Base-by-base conservation (phyloP, 306 rosid species). In the Acmispon strigosus region DNA sequence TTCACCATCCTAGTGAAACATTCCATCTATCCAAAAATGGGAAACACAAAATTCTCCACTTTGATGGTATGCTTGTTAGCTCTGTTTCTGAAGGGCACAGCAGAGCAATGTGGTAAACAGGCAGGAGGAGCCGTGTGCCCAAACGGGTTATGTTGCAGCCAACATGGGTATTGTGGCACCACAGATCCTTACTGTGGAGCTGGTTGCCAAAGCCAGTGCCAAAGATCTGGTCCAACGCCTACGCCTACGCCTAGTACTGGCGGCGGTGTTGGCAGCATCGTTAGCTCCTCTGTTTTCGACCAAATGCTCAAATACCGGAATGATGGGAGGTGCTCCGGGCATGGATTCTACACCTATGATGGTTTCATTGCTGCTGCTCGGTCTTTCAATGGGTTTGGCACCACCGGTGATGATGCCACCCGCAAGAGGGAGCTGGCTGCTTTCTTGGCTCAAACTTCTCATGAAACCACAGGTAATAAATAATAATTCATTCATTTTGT, bases 361-460 rank as follows among this genome's bases (percentile, higher is more conserved):
- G 88, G 76, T 45, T 89, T 89, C 71, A 63, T 89, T 14, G 24
- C 78, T 1, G 96, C 91, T 1, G 84, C 88, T 17, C 65, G 59
- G n/a, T 70, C 83, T 10, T 84, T 84, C 44, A 37, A 36, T 8
- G 80, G 27, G 24, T 89, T 89, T 39, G 92, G 82, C 6, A 81
- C 87, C 0, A 83, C 88, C 10, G 92, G 96, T 3, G 83, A 89
- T 48, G 78, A 69, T 7, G 48, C 59, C 27, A 81, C 86, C 1
- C 69, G 73, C 1, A 83, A 87, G 73, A 87, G 53, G 69, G 92
- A 89, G 63, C 62, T 89, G 2, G 90, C 96, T 36, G 92, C 96
- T 79, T 89, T 86, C 84, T 83, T 87, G 11, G 92, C 70, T 19
- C 92, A 89, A 84, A 89, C 91, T 29, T 89, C 96, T 32, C 96